A percentile compares a stretch with the other conserved stretches of the same genome.
These are phyloP conservation scores for Trypanosoma mega DNA, from an alignment of 208 protist genomes.

Conservation along the genomic window DNA sequence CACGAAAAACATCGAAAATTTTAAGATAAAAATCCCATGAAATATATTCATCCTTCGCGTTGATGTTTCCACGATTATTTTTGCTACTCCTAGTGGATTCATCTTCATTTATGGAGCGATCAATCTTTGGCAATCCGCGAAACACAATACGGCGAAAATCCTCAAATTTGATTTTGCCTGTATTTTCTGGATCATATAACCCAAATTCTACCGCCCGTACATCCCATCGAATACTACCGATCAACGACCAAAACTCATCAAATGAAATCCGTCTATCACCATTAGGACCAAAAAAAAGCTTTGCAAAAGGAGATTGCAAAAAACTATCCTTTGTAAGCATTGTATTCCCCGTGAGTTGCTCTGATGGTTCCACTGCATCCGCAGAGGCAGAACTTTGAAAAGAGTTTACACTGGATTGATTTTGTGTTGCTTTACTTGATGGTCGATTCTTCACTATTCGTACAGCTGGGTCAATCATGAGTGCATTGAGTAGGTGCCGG, in stretches of 20 bases:
- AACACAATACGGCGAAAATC: slow-evolving; percentile 49
- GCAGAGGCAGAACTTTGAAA: background rate
- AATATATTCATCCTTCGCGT: slow-evolving; percentile 15
- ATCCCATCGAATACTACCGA: slow-evolving; percentile 62
- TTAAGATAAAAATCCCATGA: slow-evolving; percentile 69
- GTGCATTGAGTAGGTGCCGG: slow-evolving; percentile 48
- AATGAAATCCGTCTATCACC: slow-evolving; percentile 25
- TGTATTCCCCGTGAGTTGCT: background rate
- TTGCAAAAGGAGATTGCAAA: slow-evolving; percentile 7
- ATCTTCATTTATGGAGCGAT: background rate
- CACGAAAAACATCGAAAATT: slow-evolving; percentile 63
- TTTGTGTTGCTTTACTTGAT: background rate
- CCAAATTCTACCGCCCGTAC: slow-evolving; percentile 65
- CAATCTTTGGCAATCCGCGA: too few species aligned
- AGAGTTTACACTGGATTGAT: background rate
- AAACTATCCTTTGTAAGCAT: background rate
- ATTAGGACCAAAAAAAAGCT: slow-evolving; percentile 11
- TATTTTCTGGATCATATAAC: slow-evolving; percentile 52
- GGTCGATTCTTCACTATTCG: slow-evolving; percentile 33
- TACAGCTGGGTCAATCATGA: slow-evolving; percentile 72
- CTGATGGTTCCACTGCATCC: slow-evolving; percentile 2
- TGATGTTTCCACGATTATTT: background rate
- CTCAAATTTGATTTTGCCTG: slow-evolving; percentile 37
- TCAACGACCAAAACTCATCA: slow-evolving; percentile 47
- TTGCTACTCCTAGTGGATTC: background rate